Conservation (phyloP, 192 early-diverging fungal genomes). For the Glomus cerebriforme region DNA sequence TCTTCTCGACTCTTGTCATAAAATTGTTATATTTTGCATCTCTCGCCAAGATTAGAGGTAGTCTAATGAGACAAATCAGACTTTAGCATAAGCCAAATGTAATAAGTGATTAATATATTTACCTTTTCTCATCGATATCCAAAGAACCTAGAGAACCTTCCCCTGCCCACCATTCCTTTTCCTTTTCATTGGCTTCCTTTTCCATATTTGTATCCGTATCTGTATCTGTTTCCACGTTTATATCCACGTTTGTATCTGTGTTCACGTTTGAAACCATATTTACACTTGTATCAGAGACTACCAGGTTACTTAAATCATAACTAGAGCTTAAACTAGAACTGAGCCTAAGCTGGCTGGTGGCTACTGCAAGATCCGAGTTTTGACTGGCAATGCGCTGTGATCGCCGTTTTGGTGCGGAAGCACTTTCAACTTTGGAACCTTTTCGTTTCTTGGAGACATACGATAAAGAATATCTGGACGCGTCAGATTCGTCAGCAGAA, state of each 20-base stretch:
- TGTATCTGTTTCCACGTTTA: not conserved
- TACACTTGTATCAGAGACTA: not conserved
- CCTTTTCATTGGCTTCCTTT: not conserved
- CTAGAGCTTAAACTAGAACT: conserved; percentile 5
- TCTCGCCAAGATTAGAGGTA: too few relatives aligned
- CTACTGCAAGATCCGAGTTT: not conserved
- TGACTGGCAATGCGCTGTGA: conserved; percentile 5
- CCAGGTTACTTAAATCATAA: conserved; percentile 10
- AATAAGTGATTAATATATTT: too few relatives aligned
- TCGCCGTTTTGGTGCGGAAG: not conserved
- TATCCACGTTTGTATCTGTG: too few relatives aligned
- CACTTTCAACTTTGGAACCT: not conserved
- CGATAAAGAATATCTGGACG: too few relatives aligned
- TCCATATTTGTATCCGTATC: not conserved
- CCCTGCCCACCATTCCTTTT: not conserved
- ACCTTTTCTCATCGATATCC: not conserved
- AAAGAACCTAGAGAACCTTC: conserved; percentile 5
- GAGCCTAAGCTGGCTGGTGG: conserved; percentile 12
- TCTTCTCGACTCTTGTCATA: not conserved
- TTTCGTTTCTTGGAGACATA: conserved; percentile 4
- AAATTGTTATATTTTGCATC: not conserved
- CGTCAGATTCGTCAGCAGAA: too few relatives aligned
- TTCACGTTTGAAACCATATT: too few relatives aligned
- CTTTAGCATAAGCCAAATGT: too few relatives aligned
- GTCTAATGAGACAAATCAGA: too few relatives aligned